A percentile compares a stretch with the other conserved stretches of the same genome.
Evolutionary conservation across 768 basidiomycete genomes (phyloP).

Genomic region (Xerocomus brunneocitrinus): DNA sequence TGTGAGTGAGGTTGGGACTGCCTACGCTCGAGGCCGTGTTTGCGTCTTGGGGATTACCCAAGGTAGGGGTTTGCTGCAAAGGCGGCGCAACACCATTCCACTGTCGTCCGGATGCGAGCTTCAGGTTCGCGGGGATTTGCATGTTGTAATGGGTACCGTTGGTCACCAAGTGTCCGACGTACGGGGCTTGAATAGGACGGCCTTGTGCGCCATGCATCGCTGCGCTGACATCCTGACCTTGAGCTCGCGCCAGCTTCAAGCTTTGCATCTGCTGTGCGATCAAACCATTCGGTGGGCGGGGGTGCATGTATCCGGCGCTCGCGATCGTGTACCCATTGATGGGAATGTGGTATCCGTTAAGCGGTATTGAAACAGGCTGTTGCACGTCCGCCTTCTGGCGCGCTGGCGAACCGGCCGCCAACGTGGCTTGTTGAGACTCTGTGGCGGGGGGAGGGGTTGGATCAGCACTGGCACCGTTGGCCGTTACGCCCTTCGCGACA

Average conservation of each 20-base stretch:
- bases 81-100: conserved; percentile 32
- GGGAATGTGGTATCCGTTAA: conserved; percentile 47
- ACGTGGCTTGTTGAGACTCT: conserved; percentile 22
- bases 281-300: conserved; percentile 38
- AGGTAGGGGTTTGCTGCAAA: conserved; percentile 20
- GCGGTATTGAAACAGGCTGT: conserved; percentile 36
- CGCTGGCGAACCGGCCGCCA: conserved; percentile 33
- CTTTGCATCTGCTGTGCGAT: conserved; percentile 57
- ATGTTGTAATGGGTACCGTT: conserved; percentile 29
- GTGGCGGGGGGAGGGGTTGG: conserved; percentile 3
- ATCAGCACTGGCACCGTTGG: conserved; percentile 22
- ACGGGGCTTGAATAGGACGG: conserved; percentile 34
- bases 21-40: conserved; percentile 25
- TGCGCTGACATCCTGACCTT: conserved; percentile 36
- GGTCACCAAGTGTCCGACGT: conserved; percentile 27
- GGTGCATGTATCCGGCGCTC: conserved; percentile 32
- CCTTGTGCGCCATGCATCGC: conserved; percentile 32
- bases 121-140: conserved; percentile 31
- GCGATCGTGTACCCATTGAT: conserved; percentile 38
- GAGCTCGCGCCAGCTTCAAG: conserved; percentile 48
- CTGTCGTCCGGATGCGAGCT: conserved; percentile 36
- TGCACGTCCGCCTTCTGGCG: conserved; percentile 49
- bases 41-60: conserved; percentile 26
- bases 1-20: conserved; percentile 33
- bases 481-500: conserved; percentile 27